Evolutionary conservation across 148 eudicot genomes (phyloP).

Genomic region (Cornus florida): DNA sequence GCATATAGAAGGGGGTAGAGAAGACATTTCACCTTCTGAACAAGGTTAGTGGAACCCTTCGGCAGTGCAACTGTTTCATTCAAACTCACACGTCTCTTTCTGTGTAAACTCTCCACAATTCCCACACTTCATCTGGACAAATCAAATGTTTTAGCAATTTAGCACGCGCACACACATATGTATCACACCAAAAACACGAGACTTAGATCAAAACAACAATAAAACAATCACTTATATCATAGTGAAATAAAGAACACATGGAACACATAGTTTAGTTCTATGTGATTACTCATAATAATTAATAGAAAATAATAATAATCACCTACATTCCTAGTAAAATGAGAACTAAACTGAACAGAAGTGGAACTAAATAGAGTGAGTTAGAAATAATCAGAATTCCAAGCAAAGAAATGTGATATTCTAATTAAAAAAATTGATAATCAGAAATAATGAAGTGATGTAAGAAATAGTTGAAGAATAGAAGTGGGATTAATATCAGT

Average conservation of each 20-base stretch:
- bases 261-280: too few relatives aligned
- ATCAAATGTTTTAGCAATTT: background rate
- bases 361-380: too few relatives aligned
- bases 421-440: too few relatives aligned
- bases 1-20: background rate
- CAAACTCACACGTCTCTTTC: constrained; percentile 73
- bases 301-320: constrained; percentile 4
- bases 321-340: background rate
- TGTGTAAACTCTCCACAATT: constrained; percentile 78
- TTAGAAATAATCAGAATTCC: too few relatives aligned
- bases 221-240: background rate
- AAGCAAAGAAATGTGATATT: too few relatives aligned
- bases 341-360: too few relatives aligned
- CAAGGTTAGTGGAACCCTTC: constrained; percentile 55
- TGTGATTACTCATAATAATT: background rate
- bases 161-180: constrained; percentile 1
- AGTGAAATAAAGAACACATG: background rate
- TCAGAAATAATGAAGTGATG: too few relatives aligned
- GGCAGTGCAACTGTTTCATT: constrained; percentile 55
- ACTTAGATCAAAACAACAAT: constrained; percentile 1
- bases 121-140: constrained; percentile 72
- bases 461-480: too few relatives aligned
- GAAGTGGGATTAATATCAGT: too few relatives aligned
- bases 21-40: constrained; percentile 61
- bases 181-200: background rate